These are phyloP conservation scores for Coemansia sp. DNA, from an alignment of 192 early-diverging fungal genomes.

Conservation along the genomic window DNA sequence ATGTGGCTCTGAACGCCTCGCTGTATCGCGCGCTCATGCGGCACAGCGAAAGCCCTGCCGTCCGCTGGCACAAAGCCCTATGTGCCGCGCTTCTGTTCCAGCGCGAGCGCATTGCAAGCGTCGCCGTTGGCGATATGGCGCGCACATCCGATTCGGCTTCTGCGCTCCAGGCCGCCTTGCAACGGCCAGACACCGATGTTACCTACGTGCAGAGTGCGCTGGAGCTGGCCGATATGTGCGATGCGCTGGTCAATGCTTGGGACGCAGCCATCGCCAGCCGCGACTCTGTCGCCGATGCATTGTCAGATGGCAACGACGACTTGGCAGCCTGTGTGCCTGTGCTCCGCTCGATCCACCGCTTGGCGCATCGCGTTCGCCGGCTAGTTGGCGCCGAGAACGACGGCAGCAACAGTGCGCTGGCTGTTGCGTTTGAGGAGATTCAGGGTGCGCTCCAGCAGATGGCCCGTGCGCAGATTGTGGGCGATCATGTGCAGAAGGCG, in stretches of 20 bases:
- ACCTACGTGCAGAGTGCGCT: slow-evolving; percentile 25
- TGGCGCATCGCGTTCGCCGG: slow-evolving; percentile 14
- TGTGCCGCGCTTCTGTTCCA: slow-evolving; percentile 25
- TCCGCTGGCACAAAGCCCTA: slow-evolving; percentile 35
- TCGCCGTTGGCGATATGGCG: not conserved
- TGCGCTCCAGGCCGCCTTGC: slow-evolving; percentile 35
- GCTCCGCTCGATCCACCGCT: slow-evolving; percentile 14
- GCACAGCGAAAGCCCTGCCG: not conserved
- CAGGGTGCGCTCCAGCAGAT: slow-evolving; percentile 14
- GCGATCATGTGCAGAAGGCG: not conserved
- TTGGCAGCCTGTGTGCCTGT: slow-evolving; percentile 9
- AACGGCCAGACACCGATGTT: slow-evolving; percentile 37
- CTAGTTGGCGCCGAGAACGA: slow-evolving; percentile 17
- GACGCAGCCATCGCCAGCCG: slow-evolving; percentile 3
- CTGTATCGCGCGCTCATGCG: slow-evolving; percentile 21
- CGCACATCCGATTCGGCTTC: not conserved
- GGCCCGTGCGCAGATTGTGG: not conserved
- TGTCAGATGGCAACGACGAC: not conserved
- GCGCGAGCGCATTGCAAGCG: slow-evolving; percentile 29
- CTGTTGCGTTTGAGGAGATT: slow-evolving; percentile 46
- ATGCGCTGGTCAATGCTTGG: slow-evolving; percentile 18
- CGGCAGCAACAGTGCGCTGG: slow-evolving; percentile 35
- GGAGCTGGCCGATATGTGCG: slow-evolving; percentile 37
- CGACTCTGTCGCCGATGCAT: not conserved
- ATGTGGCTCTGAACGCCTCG: slow-evolving; percentile 21